phyloP scores from a whole-genome alignment of 2,329 filamentous ascomycete genomes.

The Pseudogymnoascus sp. region DNA sequence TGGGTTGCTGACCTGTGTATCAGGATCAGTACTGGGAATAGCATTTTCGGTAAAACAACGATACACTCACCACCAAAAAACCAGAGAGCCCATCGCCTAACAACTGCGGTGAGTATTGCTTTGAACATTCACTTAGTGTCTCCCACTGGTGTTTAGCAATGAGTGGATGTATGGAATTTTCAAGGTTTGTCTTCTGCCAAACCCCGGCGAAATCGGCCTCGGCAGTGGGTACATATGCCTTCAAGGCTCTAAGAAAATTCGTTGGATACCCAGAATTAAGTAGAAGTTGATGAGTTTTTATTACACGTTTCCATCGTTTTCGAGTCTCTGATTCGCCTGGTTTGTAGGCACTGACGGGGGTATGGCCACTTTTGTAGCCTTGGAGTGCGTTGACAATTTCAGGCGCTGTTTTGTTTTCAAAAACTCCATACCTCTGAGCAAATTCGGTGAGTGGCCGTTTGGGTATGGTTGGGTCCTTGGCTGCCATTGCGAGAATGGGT shows the following conservation, averaged over 20 bases:
- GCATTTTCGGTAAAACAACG: background rate
- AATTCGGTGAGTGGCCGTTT: background rate
- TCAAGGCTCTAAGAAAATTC: background rate
- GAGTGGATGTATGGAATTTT: background rate
- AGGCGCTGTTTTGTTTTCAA: background rate
- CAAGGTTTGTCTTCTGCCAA: background rate
- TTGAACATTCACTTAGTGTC: background rate
- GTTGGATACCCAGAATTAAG: background rate
- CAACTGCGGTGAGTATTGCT: background rate
- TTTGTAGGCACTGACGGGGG: background rate
- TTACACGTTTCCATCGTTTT: background rate
- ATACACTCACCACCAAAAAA: background rate
- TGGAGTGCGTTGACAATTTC: background rate
- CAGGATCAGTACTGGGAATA: background rate
- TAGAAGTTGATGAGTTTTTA: too few relatives aligned
- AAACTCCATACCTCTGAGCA: background rate
- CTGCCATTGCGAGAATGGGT: background rate
- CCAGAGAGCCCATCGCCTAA: background rate
- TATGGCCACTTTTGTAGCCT: constrained; percentile 1
- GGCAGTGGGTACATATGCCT: background rate
- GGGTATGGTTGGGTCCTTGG: background rate
- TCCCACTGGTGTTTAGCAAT: background rate
- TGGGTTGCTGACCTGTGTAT: background rate
- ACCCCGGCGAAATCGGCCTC: background rate
- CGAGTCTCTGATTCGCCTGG: background rate